phyloP scores from a whole-genome alignment of 2,329 filamentous ascomycete species.

The Aspergillus fischeri region DNA sequence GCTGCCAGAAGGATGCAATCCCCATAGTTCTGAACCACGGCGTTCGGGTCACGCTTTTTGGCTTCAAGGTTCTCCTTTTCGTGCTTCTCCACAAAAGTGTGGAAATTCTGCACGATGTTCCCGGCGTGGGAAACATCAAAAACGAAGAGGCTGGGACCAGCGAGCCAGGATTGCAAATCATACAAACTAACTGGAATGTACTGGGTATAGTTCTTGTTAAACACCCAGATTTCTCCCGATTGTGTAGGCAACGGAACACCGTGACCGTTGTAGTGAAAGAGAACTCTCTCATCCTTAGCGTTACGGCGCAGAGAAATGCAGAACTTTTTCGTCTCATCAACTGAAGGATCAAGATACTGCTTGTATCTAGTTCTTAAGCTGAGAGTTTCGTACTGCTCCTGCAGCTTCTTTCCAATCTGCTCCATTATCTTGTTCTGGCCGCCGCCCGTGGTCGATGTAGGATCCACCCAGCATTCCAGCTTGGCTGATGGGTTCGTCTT shows the following conservation, averaged over 20 bases:
- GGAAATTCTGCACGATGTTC: conserved; percentile 92
- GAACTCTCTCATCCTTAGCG: conserved; percentile 88
- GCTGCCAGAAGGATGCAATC: conserved; percentile 92
- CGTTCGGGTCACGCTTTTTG: conserved; percentile 69
- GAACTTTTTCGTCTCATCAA: conserved; percentile 96
- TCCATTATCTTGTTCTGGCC: conserved; percentile 78
- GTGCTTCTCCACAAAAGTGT: conserved; percentile 91
- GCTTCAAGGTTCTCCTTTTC: conserved; percentile 80
- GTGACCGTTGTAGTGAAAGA: conserved; percentile 99
- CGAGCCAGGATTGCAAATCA: conserved; percentile 92
- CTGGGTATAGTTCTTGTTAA: conserved; percentile 97
- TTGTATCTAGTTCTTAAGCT: conserved; percentile 96
- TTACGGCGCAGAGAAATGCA: conserved; percentile 84
- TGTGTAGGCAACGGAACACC: conserved; percentile 93
- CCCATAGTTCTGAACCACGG: conserved; percentile 61
- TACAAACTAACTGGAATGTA: conserved; percentile 97
- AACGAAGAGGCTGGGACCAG: conserved; percentile 91
- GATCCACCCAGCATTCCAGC: conserved; percentile 95
- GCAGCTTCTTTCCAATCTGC: conserved; percentile 92
- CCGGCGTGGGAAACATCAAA: conserved; percentile 97
- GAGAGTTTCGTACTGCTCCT: conserved; percentile 92
- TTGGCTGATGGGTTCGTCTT: conserved; percentile 92
- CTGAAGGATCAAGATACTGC: conserved; percentile 91
- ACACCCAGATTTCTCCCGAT: conserved; percentile 98
- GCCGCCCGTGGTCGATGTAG: conserved; percentile 70